A percentile compares a stretch with the other conserved stretches of the same genome.
Conservation (phyloP, 345 rosid species). For the Litchi chinensis region DNA sequence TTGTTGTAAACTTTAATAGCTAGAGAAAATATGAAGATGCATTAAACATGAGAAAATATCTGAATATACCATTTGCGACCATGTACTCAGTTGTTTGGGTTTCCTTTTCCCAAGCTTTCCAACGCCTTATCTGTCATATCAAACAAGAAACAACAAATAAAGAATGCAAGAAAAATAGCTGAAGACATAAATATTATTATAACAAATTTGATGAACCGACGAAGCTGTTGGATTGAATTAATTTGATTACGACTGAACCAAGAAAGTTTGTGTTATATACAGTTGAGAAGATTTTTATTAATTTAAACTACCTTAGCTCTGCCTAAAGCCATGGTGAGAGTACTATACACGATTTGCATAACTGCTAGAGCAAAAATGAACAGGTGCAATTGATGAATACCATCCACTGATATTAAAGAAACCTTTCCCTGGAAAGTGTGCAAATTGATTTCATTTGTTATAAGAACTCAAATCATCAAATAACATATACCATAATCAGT, state of each 20-base stretch:
- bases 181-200: neutral
- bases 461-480: neutral
- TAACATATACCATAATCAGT: no score
- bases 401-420: constrained; percentile 24
- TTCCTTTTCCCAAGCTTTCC: constrained; percentile 41
- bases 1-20: no score
- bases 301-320: constrained; percentile 5
- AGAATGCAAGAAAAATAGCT: neutral
- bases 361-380: constrained; percentile 28
- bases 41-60: no score
- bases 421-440: constrained; percentile 23
- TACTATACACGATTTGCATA: constrained; percentile 19
- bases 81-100: constrained; percentile 25
- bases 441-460: neutral
- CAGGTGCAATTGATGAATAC: constrained; percentile 17
- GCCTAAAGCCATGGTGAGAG: constrained; percentile 19
- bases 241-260: no score
- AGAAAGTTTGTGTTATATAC: no score
- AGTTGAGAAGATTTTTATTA: neutral
- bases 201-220: no score
- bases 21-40: no score
- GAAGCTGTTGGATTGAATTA: no score
- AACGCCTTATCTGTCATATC: constrained; percentile 26
- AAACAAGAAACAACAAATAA: neutral
- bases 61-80: constrained; percentile 26